These are phyloP conservation scores for Brassica nigra DNA, from an alignment of 345 rosid genomes.

Conservation along the genomic window DNA sequence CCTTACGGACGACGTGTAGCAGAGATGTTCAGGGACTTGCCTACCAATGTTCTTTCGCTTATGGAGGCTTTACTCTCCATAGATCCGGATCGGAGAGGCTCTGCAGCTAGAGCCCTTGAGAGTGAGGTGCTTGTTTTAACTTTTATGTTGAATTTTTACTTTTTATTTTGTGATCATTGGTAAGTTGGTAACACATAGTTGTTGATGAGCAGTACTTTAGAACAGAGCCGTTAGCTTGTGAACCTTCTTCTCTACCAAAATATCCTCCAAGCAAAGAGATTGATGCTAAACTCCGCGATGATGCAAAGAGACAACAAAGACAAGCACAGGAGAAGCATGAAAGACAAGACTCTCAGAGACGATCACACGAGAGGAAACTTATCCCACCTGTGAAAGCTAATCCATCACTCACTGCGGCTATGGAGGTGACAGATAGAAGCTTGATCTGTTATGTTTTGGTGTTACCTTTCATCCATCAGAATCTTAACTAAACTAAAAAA, in stretches of 20 bases:
- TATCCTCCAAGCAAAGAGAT: constrained; percentile 98
- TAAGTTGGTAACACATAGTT: constrained; percentile 20
- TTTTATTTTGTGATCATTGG: constrained; percentile 6
- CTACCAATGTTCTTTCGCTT: constrained; percentile 63
- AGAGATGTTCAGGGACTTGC: constrained; percentile 66
- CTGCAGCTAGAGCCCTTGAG: constrained; percentile 71
- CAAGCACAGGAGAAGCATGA: constrained; percentile 29
- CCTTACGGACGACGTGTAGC: constrained; percentile 71
- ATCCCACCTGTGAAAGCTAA: constrained; percentile 32
- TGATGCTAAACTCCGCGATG: constrained; percentile 83
- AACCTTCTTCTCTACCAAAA: constrained; percentile 88
- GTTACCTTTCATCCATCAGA: constrained; percentile 30
- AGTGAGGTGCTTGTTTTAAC: constrained; percentile 61
- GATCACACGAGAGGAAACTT: constrained; percentile 26
- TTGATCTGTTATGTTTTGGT: constrained; percentile 35
- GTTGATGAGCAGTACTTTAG: constrained; percentile 61
- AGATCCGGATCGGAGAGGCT: constrained; percentile 78
- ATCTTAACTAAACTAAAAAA: constrained; percentile 13
- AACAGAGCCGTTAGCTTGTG: constrained; percentile 77
- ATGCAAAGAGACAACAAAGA: constrained; percentile 54
- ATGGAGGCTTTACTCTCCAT: constrained; percentile 77
- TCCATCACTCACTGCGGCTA: constrained; percentile 18
- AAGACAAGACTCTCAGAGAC: constrained; percentile 41
- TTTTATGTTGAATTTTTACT: background rate
- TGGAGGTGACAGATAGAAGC: constrained; percentile 38